Conservation (phyloP, 2,329 filamentous ascomycete species). For the Colletotrichum lupini region DNA sequence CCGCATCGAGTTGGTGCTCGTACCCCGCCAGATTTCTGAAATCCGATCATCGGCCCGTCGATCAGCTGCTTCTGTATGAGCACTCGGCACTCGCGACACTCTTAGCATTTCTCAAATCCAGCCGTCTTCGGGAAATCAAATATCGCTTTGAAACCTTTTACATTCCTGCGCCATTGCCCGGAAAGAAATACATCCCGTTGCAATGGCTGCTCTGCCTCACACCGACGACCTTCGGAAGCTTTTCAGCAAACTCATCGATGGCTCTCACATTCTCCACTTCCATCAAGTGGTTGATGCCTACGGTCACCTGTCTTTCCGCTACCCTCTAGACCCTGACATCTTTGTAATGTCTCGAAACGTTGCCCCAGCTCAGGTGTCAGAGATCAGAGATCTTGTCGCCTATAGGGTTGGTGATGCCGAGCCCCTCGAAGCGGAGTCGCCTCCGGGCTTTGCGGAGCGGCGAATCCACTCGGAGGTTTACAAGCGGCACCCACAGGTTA, state of each 20-base stretch:
- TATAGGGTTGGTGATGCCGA: conserved; percentile 55
- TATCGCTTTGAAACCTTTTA: not conserved
- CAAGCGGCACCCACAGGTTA: conserved; percentile 50
- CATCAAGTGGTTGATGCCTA: conserved; percentile 64
- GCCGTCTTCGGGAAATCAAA: not conserved
- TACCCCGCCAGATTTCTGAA: not conserved
- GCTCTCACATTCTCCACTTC: conserved; percentile 63
- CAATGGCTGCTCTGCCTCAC: not conserved
- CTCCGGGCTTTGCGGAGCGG: conserved; percentile 54
- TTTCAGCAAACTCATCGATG: conserved; percentile 50
- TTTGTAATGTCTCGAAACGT: conserved; percentile 61
- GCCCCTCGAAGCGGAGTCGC: conserved; percentile 51
- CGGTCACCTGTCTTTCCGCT: conserved; percentile 64
- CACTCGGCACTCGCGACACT: too few relatives aligned
- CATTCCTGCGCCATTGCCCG: not conserved
- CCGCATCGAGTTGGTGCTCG: not conserved
- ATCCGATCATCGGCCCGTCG: not conserved
- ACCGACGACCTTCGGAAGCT: not conserved
- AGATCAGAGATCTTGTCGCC: conserved; percentile 55
- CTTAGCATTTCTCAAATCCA: not conserved
- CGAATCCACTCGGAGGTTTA: conserved; percentile 60
- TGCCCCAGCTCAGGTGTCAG: conserved; percentile 59
- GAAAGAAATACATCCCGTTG: not conserved
- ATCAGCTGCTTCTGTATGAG: not conserved
- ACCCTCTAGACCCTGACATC: conserved; percentile 54